These are phyloP conservation scores for Ogataea trehaloabstinens DNA, from an alignment of 805 yeast genomes.

Conservation along the genomic window DNA sequence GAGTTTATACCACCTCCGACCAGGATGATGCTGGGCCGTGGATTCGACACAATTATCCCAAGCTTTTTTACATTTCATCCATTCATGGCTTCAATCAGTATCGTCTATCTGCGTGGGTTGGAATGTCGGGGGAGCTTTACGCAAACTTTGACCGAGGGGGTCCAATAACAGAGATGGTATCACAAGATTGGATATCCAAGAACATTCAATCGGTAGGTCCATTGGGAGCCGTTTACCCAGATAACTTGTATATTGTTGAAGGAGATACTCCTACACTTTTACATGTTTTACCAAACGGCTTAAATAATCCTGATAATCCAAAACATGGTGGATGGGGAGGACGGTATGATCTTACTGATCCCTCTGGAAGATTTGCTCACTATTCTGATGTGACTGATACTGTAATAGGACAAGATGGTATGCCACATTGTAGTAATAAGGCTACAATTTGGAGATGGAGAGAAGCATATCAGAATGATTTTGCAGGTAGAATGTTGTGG, in stretches of 20 bases:
- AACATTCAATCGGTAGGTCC: slow-evolving; percentile 27
- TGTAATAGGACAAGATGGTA: slow-evolving; percentile 21
- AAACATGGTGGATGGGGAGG: slow-evolving; percentile 38
- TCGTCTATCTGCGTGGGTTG: slow-evolving; percentile 31
- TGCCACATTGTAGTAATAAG: slow-evolving; percentile 19
- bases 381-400: slow-evolving; percentile 27
- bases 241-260: slow-evolving; percentile 27
- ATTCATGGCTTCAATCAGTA: slow-evolving; percentile 30
- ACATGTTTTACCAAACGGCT: slow-evolving; percentile 30
- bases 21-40: slow-evolving; percentile 34
- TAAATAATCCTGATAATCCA: slow-evolving; percentile 29
- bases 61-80: slow-evolving; percentile 26
- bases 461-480: slow-evolving; percentile 30
- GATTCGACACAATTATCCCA: slow-evolving; percentile 30
- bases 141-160: slow-evolving; percentile 25
- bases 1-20: slow-evolving; percentile 31
- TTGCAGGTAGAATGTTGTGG: slow-evolving; percentile 34
- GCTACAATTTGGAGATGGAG: slow-evolving; percentile 37
- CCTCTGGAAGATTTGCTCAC: slow-evolving; percentile 18
- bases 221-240: slow-evolving; percentile 28
- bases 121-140: slow-evolving; percentile 28
- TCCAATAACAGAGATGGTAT: slow-evolving; percentile 24
- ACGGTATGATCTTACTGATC: slow-evolving; percentile 25
- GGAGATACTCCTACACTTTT: slow-evolving; percentile 33
- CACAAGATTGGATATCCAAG: slow-evolving; percentile 25